Evolutionary conservation across 2,329 filamentous ascomycete species (phyloP).

Genomic region (Paraphaeosphaeria sporulosa): DNA sequence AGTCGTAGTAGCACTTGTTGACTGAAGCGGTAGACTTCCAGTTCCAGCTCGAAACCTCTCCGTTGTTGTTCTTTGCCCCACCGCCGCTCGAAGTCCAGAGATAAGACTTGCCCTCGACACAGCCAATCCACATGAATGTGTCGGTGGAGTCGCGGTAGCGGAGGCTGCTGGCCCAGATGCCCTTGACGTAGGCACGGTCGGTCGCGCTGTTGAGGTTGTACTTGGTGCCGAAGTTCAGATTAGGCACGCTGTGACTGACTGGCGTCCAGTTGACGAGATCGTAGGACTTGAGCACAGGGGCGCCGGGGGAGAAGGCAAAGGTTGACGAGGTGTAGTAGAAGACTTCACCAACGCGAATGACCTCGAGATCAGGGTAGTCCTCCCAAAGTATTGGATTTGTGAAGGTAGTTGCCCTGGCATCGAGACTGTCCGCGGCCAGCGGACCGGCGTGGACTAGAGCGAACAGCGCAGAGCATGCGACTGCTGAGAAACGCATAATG

Average conservation of each 20-base stretch:
- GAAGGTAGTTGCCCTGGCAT: slow-evolving; percentile 38
- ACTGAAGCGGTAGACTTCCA: slow-evolving; percentile 53
- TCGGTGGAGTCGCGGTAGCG: slow-evolving; percentile 59
- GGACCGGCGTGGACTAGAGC: slow-evolving; percentile 6
- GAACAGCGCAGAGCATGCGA: background rate
- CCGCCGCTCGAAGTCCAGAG: slow-evolving; percentile 59
- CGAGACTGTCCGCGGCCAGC: background rate
- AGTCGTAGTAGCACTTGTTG: slow-evolving; percentile 64
- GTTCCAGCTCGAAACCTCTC: slow-evolving; percentile 41
- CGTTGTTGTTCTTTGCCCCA: slow-evolving; percentile 46
- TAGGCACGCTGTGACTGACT: slow-evolving; percentile 50
- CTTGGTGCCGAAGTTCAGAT: slow-evolving; percentile 48
- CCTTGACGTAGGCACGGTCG: slow-evolving; percentile 58
- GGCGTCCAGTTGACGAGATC: slow-evolving; percentile 62
- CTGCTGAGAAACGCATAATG: slow-evolving; percentile 4
- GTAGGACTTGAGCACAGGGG: slow-evolving; percentile 63
- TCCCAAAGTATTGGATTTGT: slow-evolving; percentile 64
- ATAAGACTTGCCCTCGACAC: slow-evolving; percentile 61
- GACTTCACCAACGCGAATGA: slow-evolving; percentile 59
- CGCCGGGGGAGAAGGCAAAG: slow-evolving; percentile 65
- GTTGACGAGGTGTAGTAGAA: slow-evolving; percentile 65
- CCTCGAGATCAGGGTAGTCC: slow-evolving; percentile 64
- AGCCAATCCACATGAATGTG: slow-evolving; percentile 66
- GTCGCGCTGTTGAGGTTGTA: slow-evolving; percentile 57
- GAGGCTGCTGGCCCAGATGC: slow-evolving; percentile 65